Conservation (phyloP, 257 asterid species). For the Salvia splendens region DNA sequence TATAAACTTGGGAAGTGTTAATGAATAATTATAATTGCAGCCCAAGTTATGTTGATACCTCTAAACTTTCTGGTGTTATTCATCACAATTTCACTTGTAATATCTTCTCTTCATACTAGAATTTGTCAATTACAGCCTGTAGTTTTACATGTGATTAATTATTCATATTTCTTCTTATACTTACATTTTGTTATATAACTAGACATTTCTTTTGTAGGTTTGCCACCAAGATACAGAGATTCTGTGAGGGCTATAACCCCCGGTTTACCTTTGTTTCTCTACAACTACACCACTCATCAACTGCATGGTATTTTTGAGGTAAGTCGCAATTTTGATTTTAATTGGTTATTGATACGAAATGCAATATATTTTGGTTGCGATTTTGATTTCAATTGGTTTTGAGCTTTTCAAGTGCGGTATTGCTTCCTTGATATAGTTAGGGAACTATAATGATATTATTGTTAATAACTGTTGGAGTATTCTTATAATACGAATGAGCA, state of each 20-base stretch:
- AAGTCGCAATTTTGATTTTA: background rate
- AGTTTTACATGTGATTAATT: too few relatives aligned
- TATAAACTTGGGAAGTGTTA: background rate
- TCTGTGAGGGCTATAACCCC: slow-evolving; percentile 97
- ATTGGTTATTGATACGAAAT: too few relatives aligned
- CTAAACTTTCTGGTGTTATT: background rate
- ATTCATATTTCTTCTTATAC: slow-evolving; percentile 6
- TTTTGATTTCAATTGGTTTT: background rate
- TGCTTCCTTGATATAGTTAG: too few relatives aligned
- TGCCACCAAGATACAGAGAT: slow-evolving; percentile 95
- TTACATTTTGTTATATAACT: background rate
- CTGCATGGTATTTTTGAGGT: slow-evolving; percentile 97
- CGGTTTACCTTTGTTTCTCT: slow-evolving; percentile 86
- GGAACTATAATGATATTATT: background rate
- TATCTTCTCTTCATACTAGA: background rate
- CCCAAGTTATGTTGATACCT: background rate
- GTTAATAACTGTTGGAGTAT: background rate
- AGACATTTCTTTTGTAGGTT: slow-evolving; percentile 48
- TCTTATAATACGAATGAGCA: background rate
- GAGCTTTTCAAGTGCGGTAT: background rate
- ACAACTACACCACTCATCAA: slow-evolving; percentile 93
- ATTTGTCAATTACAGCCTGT: background rate
- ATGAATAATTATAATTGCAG: background rate
- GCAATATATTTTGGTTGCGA: too few relatives aligned
- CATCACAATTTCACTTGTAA: background rate